Conservation (phyloP, 169 alveolate genomes). For the Haemoproteus tartakovskyi region DNA sequence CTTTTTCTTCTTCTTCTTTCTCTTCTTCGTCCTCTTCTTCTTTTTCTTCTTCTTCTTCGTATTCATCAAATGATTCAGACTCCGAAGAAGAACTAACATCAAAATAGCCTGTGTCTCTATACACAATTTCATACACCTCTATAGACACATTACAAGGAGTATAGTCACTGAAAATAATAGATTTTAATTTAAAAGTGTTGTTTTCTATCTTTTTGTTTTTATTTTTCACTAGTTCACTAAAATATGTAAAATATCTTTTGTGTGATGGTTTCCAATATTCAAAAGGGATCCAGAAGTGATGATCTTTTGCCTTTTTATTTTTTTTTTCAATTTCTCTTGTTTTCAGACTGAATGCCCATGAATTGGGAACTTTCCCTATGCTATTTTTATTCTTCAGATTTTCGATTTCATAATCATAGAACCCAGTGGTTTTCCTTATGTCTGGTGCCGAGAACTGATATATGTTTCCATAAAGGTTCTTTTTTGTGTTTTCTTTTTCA, state of each 20-base stretch:
- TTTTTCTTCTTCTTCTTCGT: neutral
- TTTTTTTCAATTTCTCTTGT: conserved; percentile 41
- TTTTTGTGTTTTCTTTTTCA: no score
- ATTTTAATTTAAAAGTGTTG: conserved; percentile 35
- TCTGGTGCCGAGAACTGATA: conserved; percentile 33
- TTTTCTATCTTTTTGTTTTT: conserved; percentile 52
- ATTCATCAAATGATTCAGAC: neutral
- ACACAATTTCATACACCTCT: conserved; percentile 59
- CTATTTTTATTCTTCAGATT: conserved; percentile 8
- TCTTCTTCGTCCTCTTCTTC: neutral
- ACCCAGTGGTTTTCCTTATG: conserved; percentile 13
- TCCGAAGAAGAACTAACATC: conserved; percentile 10
- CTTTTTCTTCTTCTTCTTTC: neutral
- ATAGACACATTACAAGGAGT: conserved; percentile 32
- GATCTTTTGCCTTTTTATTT: conserved; percentile 39
- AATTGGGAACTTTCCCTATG: conserved; percentile 22
- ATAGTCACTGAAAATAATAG: conserved; percentile 58
- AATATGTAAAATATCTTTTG: conserved; percentile 58
- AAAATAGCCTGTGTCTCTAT: conserved; percentile 29
- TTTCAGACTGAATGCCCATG: conserved; percentile 41
- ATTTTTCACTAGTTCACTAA: conserved; percentile 57
- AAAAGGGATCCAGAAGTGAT: conserved; percentile 65
- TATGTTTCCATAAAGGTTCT: no score
- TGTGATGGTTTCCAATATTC: conserved; percentile 66
- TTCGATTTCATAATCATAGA: conserved; percentile 25